Evolutionary conservation across 2,329 filamentous ascomycete genomes (phyloP), one percentile per base, ranked within the genome.

Genomic region (Xylogone sp.): DNA sequence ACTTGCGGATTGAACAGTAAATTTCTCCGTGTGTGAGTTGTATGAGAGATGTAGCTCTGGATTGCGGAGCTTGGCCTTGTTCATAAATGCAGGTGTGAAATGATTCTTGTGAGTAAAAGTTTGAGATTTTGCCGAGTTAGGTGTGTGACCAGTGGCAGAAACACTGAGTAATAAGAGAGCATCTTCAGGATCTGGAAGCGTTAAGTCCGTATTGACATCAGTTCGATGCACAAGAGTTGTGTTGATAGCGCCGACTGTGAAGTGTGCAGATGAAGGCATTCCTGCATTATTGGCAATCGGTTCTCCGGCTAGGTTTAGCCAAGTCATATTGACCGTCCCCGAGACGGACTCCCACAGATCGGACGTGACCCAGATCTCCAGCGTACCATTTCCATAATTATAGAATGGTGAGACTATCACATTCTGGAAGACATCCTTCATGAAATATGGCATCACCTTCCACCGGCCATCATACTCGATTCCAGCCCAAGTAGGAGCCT

Each of bases 381-480:
- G 65, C 19, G 73, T 62, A 1, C 76, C 75, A 0, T 73, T 78
- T 0, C 70, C 71, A 19, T 69, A 64, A 55, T 84, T 75, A 68
- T 72, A 81, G 55, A 78, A 78, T 0, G 80, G 76, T 1, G 79
- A 75, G n/a, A 84, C 71, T 52, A 86, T 81, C n/a, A 84, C 68
- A 1, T 73, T 72, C 48, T 78, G 65, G 57, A 82, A 86, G 21
- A 81, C 75, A 51, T 84, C 79, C 52, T 76, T 78, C 2, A 77
- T 75, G 1, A 74, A 69, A 51, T 84, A 81, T 53, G 84, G 81
- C 18, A 85, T 64, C 0, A 83, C 72, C 62, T 86, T 85, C 81
- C 81, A 84, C 1, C 82, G 69, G 1, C 81, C 81, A 46, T 79
- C 77, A 53, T 83, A 83, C 61, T 86, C 82, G 29, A 85, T 78